Conservation (phyloP, 2,329 filamentous ascomycete species). For the Colletotrichum destructivum region DNA sequence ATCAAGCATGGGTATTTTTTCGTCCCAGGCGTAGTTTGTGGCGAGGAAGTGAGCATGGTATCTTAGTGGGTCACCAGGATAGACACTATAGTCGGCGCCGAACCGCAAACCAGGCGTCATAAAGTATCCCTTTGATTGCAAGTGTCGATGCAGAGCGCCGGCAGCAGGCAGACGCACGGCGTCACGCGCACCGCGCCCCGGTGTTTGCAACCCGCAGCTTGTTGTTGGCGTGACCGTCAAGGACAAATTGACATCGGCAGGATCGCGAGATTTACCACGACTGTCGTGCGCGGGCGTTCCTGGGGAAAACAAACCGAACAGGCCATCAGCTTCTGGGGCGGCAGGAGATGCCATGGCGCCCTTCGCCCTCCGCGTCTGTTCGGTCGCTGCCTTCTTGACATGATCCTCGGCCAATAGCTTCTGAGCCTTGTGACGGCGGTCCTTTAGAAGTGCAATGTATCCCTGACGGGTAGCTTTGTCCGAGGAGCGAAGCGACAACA, state of each 20-base stretch:
- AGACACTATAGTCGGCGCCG: conserved; percentile 93
- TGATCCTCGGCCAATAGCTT: conserved; percentile 57
- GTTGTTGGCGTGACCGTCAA: conserved; percentile 56
- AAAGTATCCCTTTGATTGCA: conserved; percentile 86
- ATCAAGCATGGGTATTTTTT: conserved; percentile 87
- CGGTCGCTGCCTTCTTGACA: conserved; percentile 52
- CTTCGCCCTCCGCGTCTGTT: conserved; percentile 47
- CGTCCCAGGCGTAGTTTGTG: conserved; percentile 87
- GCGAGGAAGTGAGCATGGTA: conserved; percentile 97
- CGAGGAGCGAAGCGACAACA: conserved; percentile 72
- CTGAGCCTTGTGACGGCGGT: conserved; percentile 59
- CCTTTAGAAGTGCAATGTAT: conserved; percentile 73
- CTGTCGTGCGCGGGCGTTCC: not conserved
- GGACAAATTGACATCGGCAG: conserved; percentile 10
- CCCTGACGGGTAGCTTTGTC: conserved; percentile 70
- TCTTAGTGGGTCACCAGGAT: conserved; percentile 93
- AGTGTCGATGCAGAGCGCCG: conserved; percentile 80
- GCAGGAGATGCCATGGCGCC: conserved; percentile 22
- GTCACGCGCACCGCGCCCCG: conserved; percentile 37
- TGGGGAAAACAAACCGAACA: not conserved
- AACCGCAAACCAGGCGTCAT: conserved; percentile 94
- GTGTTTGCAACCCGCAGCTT: conserved; percentile 50
- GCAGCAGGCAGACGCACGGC: conserved; percentile 41
- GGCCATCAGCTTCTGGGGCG: not conserved
- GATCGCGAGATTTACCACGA: conserved; percentile 5